A percentile compares a stretch with the other conserved stretches of the same genome.
These are phyloP conservation scores for Alternaria arbusti DNA, from an alignment of 2,329 filamentous ascomycete species.

Conservation along the genomic window DNA sequence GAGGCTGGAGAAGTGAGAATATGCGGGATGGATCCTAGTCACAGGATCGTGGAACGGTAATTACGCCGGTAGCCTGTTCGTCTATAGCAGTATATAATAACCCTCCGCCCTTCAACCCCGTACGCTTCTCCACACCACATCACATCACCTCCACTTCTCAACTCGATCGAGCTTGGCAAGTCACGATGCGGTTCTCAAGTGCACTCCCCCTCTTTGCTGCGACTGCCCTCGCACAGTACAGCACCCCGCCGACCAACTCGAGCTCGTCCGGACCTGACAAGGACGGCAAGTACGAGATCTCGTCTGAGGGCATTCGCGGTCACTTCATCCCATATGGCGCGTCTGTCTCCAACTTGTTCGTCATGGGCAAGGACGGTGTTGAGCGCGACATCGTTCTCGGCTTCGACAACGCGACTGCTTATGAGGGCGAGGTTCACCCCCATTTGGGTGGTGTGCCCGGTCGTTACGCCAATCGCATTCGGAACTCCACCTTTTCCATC, in stretches of 20 bases:
- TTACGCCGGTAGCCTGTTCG: conserved; percentile 19
- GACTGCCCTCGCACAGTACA: conserved; percentile 36
- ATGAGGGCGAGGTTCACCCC: conserved; percentile 69
- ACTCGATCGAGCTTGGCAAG: conserved; percentile 21
- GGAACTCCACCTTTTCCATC: conserved; percentile 74
- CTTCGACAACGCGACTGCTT: conserved; percentile 78
- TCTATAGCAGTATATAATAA: conserved; percentile 18
- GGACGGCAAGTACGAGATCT: conserved; percentile 72
- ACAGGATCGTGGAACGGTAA: conserved; percentile 23
- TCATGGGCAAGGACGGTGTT: conserved; percentile 72
- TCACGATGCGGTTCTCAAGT: conserved; percentile 35
- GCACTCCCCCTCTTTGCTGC: conserved; percentile 33
- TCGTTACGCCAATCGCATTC: conserved; percentile 82
- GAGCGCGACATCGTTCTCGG: conserved; percentile 74
- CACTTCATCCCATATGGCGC: conserved; percentile 78
- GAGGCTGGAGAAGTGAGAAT: conserved; percentile 17
- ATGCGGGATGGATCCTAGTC: conserved; percentile 23
- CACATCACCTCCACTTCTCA: conserved; percentile 24
- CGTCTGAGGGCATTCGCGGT: conserved; percentile 69
- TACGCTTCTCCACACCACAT: conserved; percentile 17
- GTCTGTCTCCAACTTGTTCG: conserved; percentile 72
- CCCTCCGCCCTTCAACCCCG: conserved; percentile 11
- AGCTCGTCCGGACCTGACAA: conserved; percentile 38
- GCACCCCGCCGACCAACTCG: conserved; percentile 21
- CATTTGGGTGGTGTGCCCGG: conserved; percentile 77